A percentile compares a stretch with the other conserved stretches of the same genome.
Evolutionary conservation across 1,284 basidiomycete species (phyloP).

Genomic region (Irpex lacteus): DNA sequence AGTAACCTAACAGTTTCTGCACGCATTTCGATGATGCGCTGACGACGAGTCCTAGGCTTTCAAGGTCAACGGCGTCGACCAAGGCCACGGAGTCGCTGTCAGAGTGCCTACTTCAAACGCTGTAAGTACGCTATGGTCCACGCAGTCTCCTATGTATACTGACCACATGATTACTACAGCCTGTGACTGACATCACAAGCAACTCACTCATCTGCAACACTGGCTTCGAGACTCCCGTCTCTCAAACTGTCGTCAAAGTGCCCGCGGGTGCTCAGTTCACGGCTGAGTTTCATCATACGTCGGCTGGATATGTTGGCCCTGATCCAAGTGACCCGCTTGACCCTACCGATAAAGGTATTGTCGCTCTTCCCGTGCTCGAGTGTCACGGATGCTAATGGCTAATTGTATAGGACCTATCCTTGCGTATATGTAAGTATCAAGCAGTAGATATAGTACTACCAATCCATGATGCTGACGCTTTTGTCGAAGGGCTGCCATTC

Average conservation of each 20-base stretch:
- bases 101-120: constrained; percentile 36
- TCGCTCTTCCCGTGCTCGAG: neutral
- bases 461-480: neutral
- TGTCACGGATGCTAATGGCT: neutral
- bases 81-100: constrained; percentile 36
- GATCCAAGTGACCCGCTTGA: constrained; percentile 44
- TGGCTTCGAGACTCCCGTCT: constrained; percentile 52
- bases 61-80: constrained; percentile 34
- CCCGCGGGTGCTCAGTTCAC: constrained; percentile 50
- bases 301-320: constrained; percentile 41
- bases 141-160: neutral
- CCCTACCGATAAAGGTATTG: constrained; percentile 40
- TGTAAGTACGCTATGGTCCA: constrained; percentile 21
- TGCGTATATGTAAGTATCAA: constrained; percentile 46
- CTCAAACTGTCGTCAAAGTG: constrained; percentile 47
- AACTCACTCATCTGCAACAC: constrained; percentile 59
- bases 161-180: constrained; percentile 27
- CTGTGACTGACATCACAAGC: constrained; percentile 49
- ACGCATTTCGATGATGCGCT: neutral
- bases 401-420: constrained; percentile 40
- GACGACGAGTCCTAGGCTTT: neutral
- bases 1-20: neutral
- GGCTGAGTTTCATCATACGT: constrained; percentile 30
- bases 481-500: constrained; percentile 45
- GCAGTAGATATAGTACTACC: neutral